Base-by-base conservation (phyloP, 1,139 yeast species). In the Groenewaldozyma sp. region DNA sequence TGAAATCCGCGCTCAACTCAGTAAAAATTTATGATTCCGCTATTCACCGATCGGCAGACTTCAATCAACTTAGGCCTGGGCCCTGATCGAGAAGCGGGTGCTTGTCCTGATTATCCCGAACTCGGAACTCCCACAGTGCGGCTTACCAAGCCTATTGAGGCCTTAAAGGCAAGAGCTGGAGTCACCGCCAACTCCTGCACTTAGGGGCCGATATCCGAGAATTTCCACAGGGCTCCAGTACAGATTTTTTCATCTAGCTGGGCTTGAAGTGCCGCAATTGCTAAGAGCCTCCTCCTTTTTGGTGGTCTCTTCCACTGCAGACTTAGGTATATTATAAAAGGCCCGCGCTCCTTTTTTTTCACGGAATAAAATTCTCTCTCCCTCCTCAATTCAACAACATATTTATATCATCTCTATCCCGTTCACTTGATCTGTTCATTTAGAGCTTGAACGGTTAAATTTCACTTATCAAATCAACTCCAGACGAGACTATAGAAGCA, bases 151-250 rank as follows among this genome's bases (percentile, higher is more conserved):
- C 26, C 26, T 22, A 22, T 22, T 22, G 11, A 7, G 26, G 11
- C 26, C 33, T 21, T 29, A 29, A 29, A 29, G 33, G 33, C 33
- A 29, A 21, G 33, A 29, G 33, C 18, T 29, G 31, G 39, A 31
- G 31, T n/a, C 22, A 22, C 34, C 39, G 39, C 31, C 28, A 29
- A 22, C 19, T 29, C 21, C 39, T 36, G 34, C 39, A 36, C 39
- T 36, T 36, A 36, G 39, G 38, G 39, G 39, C 29, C 10, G 24
- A 11, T 11, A 13, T 6, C 16, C n/a, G 14, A 11, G 4, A 27
- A 3, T 10, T 13, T 13, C 5, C n/a, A 36, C 39, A 20, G 26
- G 39, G 19, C 24, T 19, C 18, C n/a, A 17, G 22, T 22, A 27
- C 4, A 32, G 34, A 24, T 7, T 22, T 37, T 37, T 17, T 20